Base-by-base conservation (phyloP, 2,329 filamentous ascomycete genomes). In the Drechslerella dactyloides region DNA sequence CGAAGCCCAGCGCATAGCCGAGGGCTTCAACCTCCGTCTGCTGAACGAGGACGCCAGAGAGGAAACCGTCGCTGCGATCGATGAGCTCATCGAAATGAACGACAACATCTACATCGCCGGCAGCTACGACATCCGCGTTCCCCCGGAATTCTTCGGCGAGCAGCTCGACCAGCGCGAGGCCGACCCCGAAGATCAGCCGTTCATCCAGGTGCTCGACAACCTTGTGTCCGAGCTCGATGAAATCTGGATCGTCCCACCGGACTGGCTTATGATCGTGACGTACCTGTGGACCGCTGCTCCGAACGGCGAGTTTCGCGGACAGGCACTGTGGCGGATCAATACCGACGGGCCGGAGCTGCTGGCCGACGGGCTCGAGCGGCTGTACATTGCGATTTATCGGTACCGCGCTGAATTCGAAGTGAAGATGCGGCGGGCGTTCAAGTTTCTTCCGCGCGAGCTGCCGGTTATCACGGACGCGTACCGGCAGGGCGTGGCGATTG, bases 341-440 rank as follows among this genome's bases (percentile, higher is more conserved):
- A 19, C 21, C 30, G 51, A 69, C 5, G 65, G 65, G 1, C 44
- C 65, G 1, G 2, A 15, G 13, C 17, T 58, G 19, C 56, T 51
- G 33, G 23, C 51, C 1, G 48, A 40, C 7, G 55, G 27, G 5
- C 35, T 69, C 1, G 37, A 60, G 17, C 10, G 7, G n/a, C 27
- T 69, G 15, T n/a, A 19, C 15, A 21, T 5, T 13, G 40, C 23
- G 7, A 10, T 68, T 13, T 21, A 6, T 13, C 6, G 8, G 1
- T 57, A 35, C 15, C 4, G 19, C 19, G 8, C 19, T 24, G 7
- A 1, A 11, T 61, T 61, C 15, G 19, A 61, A 13, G 17, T 5
- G 11, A 42, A 23, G 2, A 10, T 56, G 2, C 4, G 35, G 2
- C 11, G 10, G 2, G 64, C 51, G 8, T 56, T 69, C 23, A 51